Percentiles rank a stretch among this genome's conserved stretches.
Conservation (phyloP, 306 rosid species). For the Sophora flavescens region DNA sequence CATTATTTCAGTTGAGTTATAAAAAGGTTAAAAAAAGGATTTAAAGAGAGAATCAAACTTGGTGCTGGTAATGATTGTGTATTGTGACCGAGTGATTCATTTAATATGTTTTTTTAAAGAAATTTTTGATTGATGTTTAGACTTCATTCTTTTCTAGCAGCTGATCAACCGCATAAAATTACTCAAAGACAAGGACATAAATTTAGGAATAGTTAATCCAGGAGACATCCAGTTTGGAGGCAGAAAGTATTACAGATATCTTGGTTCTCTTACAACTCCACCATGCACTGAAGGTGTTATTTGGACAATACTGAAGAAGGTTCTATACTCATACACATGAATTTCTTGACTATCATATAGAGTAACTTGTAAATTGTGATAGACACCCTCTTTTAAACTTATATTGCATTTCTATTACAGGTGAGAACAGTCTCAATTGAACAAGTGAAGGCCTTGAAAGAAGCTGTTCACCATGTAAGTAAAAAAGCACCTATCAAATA, state of each 20-base stretch:
- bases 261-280: constrained; percentile 83
- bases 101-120: background rate
- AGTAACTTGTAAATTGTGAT: background rate
- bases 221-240: constrained; percentile 61
- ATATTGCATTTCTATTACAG: constrained; percentile 41
- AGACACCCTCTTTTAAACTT: background rate
- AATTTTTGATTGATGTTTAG: background rate
- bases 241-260: constrained; percentile 75
- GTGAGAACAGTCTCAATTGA: constrained; percentile 71
- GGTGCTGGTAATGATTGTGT: background rate
- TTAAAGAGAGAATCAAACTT: background rate
- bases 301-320: constrained; percentile 80
- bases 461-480: constrained; percentile 70
- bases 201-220: constrained; percentile 66
- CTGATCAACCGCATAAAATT: constrained; percentile 52
- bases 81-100: background rate
- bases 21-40: background rate
- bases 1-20: background rate
- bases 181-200: constrained; percentile 48
- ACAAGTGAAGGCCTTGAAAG: constrained; percentile 62
- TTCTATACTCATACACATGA: constrained; percentile 11
- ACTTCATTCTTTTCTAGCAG: constrained; percentile 43
- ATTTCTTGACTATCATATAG: background rate
- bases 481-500: background rate
- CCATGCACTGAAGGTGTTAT: constrained; percentile 81